Base-by-base conservation (phyloP, 345 rosid genomes). In the Eucalyptus marginata region DNA sequence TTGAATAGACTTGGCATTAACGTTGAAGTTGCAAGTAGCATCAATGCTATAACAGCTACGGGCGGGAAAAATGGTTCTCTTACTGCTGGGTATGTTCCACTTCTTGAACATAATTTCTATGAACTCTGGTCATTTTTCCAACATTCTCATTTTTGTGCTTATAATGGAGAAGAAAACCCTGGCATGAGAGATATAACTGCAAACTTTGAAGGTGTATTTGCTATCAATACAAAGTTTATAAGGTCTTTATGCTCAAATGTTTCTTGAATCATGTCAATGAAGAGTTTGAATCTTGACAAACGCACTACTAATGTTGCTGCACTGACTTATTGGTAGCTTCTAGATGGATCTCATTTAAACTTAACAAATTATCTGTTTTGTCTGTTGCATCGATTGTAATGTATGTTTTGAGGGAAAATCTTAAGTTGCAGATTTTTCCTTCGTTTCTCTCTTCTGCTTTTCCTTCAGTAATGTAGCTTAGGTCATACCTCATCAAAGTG, bases 1-100 rank as follows among this genome's bases (percentile, higher is more conserved):
- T 90, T 98, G 93, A 96, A 94, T 91, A 94, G 99, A 90, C 98
- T 98, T 33, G 99, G 99, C 68, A 95, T 98, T 88, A 52, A 88
- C 29, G 97, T 94, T 18, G 97, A 98, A 86, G 91, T 98, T 40
- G 93, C 91, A n/a, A 92, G 92, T 49, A 93, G 90, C 90, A 91
- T 95, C 91, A 92, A 91, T 87, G 94, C 92, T 4, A 92, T 91
- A 50, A 93, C 90, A 84, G 86, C 93, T 85, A 33, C 76, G 29
- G 91, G 89, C 64, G 93, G 92, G 71, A 93, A 90, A 91, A 95
- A 95, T 86, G 94, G 96, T 91, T 94, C 94, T 46, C 47, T 90
- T 27, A 89, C 93, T 44, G 88, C 92, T 24, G 94, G 95, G 99
- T 97, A 91, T 92, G 95, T 89, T 90, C 86, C 47, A 36, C 46